Evolutionary conservation across 768 basidiomycete genomes (phyloP), one percentile per base, ranked within the genome.

Genomic region (Termitomyces sp.): DNA sequence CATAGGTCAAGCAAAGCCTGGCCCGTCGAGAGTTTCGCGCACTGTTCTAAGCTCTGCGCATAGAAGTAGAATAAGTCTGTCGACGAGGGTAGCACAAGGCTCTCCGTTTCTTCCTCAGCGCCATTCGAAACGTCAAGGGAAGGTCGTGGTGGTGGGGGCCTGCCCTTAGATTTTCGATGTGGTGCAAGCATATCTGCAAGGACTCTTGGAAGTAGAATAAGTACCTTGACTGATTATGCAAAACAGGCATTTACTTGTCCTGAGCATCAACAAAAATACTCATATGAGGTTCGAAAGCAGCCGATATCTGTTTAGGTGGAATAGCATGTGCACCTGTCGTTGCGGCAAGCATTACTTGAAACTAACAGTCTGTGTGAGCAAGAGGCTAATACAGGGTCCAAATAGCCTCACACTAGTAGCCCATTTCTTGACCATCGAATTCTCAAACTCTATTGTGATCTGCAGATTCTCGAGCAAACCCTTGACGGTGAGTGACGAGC

Each of bases 11-110:
- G 90, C 63, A 99, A 74, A 5, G 94, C 84, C 61, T 89, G 86
- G 0, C 92, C 90, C 0, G 88, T 92, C 10, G 92, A 95, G 4
- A 97, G 78, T 68, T 92, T 95, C 2, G 92, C 89, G 69, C 96
- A 98, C 69, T 95, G 92, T 56, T 98, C 97, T 40, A 99, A 76
- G 59, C 89, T 95, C 72, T 98, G 95, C 0, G 88, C 93, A 70
- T 98, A 98, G 75, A 97, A 94, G 72, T 96, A 97, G 78, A 98
- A 99, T 17, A 99, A 76, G 66, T 98, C 96, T 0, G 96, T 98
- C 0, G 96, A 98, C 0, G 93, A 95, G 0, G 94, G 91, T 8
- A 98, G 81, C 1, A 98, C 92, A 2, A 83, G 76, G n/a, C 82
- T 79, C 0, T 43, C 42, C 20, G 84, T 74, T 32, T 79, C 76